These are phyloP conservation scores for Leccinum subtestaceum DNA, from an alignment of 768 basidiomycete genomes.

Conservation along the genomic window DNA sequence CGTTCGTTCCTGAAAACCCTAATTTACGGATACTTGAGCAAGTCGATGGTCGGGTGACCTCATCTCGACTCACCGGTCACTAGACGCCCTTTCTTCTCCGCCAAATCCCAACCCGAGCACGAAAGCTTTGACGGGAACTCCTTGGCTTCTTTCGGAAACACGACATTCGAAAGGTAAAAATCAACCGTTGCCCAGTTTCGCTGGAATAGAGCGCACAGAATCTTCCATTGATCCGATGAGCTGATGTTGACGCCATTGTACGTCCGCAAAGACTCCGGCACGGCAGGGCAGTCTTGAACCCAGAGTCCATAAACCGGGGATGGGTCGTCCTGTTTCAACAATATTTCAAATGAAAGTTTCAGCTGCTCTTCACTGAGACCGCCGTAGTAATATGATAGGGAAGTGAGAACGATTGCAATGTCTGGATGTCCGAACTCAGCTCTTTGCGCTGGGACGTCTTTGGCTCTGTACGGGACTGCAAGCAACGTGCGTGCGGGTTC, in stretches of 20 bases:
- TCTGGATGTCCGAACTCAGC: constrained; percentile 39
- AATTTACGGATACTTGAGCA: not conserved
- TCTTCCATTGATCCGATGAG: constrained; percentile 9
- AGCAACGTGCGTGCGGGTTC: constrained; percentile 15
- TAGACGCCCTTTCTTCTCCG: constrained; percentile 13
- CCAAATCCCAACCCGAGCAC: constrained; percentile 36
- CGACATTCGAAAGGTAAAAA: constrained; percentile 26
- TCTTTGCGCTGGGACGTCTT: constrained; percentile 30
- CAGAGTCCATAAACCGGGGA: not conserved
- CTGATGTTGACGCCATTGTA: constrained; percentile 1
- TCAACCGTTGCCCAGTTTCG: constrained; percentile 3
- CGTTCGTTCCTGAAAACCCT: constrained; percentile 42
- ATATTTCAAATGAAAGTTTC: not conserved
- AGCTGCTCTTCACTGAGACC: constrained; percentile 4
- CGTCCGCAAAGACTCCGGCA: not conserved
- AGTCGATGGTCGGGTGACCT: not conserved
- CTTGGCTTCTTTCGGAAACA: constrained; percentile 34
- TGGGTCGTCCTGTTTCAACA: constrained; percentile 5
- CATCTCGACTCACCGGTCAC: not conserved
- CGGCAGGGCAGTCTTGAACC: not conserved
- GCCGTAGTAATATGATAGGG: constrained; percentile 32
- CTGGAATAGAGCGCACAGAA: not conserved
- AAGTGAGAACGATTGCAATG: constrained; percentile 30
- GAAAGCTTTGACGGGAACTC: constrained; percentile 32
- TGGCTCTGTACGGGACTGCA: constrained; percentile 34